Evolutionary conservation across 2,329 filamentous ascomycete genomes (phyloP).

Genomic region (Botrytis pseudocinerea): DNA sequence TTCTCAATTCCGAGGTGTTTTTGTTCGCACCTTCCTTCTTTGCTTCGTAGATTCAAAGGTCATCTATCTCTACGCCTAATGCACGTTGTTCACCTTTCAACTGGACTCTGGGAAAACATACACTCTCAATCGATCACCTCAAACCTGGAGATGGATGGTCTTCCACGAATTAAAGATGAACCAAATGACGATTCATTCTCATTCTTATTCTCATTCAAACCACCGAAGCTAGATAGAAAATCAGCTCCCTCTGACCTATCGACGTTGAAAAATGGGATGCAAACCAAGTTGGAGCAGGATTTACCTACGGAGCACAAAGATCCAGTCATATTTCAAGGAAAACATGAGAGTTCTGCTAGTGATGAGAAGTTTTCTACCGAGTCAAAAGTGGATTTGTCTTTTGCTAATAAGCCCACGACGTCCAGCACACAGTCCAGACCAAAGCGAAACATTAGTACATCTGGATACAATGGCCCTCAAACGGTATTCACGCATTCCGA

Average conservation of each 20-base stretch:
- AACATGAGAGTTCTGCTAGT: background rate
- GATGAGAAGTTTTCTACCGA: background rate
- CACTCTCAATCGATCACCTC: background rate
- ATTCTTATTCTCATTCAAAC: background rate
- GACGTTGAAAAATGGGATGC: background rate
- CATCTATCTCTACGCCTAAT: background rate
- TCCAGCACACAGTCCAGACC: no score
- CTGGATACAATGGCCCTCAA: no score
- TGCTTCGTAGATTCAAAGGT: background rate
- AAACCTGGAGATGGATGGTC: background rate
- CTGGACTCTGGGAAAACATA: no score
- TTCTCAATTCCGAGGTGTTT: no score
- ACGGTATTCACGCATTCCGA: no score
- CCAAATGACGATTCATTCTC: no score
- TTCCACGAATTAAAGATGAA: background rate
- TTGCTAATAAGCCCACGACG: background rate
- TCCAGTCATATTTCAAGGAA: background rate
- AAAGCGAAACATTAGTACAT: no score
- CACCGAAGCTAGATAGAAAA: background rate
- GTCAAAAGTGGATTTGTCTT: background rate
- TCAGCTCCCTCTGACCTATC: background rate
- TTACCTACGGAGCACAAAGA: background rate
- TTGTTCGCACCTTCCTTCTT: no score
- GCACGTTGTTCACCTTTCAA: background rate
- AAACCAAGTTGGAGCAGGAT: background rate